Conservation (phyloP, 2,329 filamentous ascomycete species). For the Aureobasidium sp. region DNA sequence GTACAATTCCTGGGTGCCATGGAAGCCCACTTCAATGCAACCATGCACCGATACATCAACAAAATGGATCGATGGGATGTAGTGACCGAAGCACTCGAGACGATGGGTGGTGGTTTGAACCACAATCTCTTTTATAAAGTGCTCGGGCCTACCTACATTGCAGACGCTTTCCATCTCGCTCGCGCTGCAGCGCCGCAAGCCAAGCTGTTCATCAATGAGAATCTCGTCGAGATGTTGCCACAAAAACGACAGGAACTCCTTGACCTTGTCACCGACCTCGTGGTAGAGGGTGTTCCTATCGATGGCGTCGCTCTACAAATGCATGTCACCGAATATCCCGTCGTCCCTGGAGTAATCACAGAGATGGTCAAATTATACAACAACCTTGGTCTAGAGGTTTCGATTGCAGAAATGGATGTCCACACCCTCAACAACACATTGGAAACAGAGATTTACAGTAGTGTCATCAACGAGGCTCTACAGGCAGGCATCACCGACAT, state of each 20-base stretch:
- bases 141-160: conserved; percentile 74
- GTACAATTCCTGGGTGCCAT: no score
- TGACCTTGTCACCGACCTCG: conserved; percentile 68
- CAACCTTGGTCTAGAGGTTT: no score
- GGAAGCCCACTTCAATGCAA: no score
- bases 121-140: conserved; percentile 71
- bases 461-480: no score
- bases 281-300: conserved; percentile 67
- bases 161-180: conserved; percentile 75
- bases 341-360: no score
- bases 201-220: conserved; percentile 81
- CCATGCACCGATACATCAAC: no score
- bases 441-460: no score
- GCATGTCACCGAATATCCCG: no score
- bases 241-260: conserved; percentile 66
- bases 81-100: conserved; percentile 26
- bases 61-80: conserved; percentile 26
- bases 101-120: conserved; percentile 73
- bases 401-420: no score
- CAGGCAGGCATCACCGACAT: no score
- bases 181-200: conserved; percentile 70
- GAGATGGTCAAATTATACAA: no score
- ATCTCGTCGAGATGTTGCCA: conserved; percentile 65
- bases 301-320: conserved; percentile 70
- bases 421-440: no score